Evolutionary conservation across 1,284 basidiomycete species (phyloP).

Genomic region (Veloboletus limbatus): DNA sequence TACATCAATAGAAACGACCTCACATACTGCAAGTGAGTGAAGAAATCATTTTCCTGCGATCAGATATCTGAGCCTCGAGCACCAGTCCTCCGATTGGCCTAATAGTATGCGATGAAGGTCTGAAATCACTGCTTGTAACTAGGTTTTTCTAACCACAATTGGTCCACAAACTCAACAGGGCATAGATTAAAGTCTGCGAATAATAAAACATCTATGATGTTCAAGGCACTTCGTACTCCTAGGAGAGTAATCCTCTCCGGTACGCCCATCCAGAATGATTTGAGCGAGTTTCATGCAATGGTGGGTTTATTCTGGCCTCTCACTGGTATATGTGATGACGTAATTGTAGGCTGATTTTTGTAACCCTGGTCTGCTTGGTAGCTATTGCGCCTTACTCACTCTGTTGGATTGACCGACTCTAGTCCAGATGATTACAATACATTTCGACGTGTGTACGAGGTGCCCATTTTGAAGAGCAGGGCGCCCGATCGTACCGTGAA

Average conservation of each 20-base stretch:
- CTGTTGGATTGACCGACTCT: neutral
- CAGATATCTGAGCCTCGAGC: neutral
- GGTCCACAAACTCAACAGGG: constrained; percentile 52
- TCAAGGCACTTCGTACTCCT: constrained; percentile 73
- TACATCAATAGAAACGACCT: constrained; percentile 49
- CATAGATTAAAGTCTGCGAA: constrained; percentile 92
- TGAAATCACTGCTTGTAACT: neutral
- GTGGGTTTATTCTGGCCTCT: constrained; percentile 39
- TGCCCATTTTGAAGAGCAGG: constrained; percentile 86
- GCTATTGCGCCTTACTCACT: constrained; percentile 14
- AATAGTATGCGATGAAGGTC: constrained; percentile 94
- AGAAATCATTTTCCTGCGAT: neutral
- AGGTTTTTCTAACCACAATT: too few relatives aligned
- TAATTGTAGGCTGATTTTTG: constrained; percentile 81
- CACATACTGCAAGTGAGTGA: constrained; percentile 58
- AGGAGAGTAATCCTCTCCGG: constrained; percentile 89
- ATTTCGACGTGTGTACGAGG: constrained; percentile 84
- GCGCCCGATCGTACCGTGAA: constrained; percentile 71
- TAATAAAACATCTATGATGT: constrained; percentile 90
- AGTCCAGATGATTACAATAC: constrained; percentile 63
- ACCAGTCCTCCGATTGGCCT: constrained; percentile 84
- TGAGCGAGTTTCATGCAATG: constrained; percentile 96
- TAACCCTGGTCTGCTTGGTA: constrained; percentile 86
- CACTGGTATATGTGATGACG: neutral
- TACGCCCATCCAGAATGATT: constrained; percentile 96